Evolutionary conservation across 2,329 filamentous ascomycete genomes (phyloP).

Genomic region (Scedosporium dehoogii): DNA sequence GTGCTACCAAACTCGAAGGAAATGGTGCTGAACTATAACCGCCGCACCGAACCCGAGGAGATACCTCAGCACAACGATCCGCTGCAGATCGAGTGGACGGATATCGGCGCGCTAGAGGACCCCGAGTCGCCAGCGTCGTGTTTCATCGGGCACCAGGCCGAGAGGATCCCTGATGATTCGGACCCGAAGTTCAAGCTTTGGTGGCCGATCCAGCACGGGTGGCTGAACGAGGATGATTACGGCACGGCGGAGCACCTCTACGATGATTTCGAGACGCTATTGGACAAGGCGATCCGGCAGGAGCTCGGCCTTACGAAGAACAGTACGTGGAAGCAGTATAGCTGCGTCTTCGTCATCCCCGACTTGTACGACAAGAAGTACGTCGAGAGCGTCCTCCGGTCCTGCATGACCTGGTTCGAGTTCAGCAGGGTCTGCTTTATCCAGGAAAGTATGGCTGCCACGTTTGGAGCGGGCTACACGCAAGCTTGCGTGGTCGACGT

Average conservation of each 20-base stretch:
- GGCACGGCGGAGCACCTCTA: constrained; percentile 67
- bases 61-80: constrained; percentile 95
- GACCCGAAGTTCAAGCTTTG: constrained; percentile 82
- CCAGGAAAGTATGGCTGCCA: constrained; percentile 89
- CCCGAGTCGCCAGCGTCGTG: constrained; percentile 51
- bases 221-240: constrained; percentile 87
- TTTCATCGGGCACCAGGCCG: constrained; percentile 72
- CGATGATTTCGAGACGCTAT: constrained; percentile 76
- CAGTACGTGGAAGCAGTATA: constrained; percentile 81
- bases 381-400: constrained; percentile 73
- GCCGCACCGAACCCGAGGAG: constrained; percentile 69
- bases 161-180: constrained; percentile 83
- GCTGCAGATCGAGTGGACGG: constrained; percentile 90
- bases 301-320: constrained; percentile 71
- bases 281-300: constrained; percentile 78
- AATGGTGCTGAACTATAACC: constrained; percentile 88
- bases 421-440: constrained; percentile 88
- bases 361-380: constrained; percentile 95
- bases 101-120: constrained; percentile 57
- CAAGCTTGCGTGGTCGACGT: constrained; percentile 93
- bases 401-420: constrained; percentile 80
- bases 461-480: constrained; percentile 90
- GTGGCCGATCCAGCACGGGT: constrained; percentile 83
- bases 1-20: constrained; percentile 97
- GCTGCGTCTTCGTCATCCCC: constrained; percentile 93